Evolutionary conservation across 352 stramenopile species (phyloP), one percentile per base, ranked within the genome.

Genomic region (Phytophthora podocarpi): DNA sequence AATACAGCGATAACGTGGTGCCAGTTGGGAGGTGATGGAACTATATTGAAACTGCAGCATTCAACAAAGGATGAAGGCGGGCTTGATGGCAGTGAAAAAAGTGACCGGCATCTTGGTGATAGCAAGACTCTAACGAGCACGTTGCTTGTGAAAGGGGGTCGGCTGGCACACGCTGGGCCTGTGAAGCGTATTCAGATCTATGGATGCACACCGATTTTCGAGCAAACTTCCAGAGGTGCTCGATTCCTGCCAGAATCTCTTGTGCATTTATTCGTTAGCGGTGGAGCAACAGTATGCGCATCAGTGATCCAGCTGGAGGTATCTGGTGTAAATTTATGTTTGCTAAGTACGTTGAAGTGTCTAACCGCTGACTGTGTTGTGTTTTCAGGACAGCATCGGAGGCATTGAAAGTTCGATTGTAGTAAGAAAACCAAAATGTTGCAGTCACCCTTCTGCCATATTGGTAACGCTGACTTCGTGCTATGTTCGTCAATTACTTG

Each of bases 11-110:
- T 92, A 21, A 62, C 72, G 32, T 93, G 87, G 87, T 95, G 87
- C 23, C 87, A 95, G 41, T 67, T 93, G 12, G 87, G 84, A 30
- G 83, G 78, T 30, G 85, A 91, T 26, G 87, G 87, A 12, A 90
- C 87, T 3, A 91, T 93, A 47, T 40, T 93, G 6, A 87, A 87
- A 34, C 18, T 80, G 15, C 75, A 82, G 21, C 73, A 84, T 56
- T 64, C 60, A 9, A 46, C 61, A 1, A 68, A 67, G 24, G 41
- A 66, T 13, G 34, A 57, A 26, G 41, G 15, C 8, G 42, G 12
- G 1, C 26, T 47, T 58, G 43, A 61, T 41, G 31, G 20, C 1
- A 53, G 46, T 23, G 49, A 65, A n/a, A 37, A 32, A 26, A 49
- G 35, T 26, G 52, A 55, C 2, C 37, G 40, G 18, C 4, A 35